A percentile compares a stretch with the other conserved stretches of the same genome.
These are phyloP conservation scores for Coemansia sp. DNA, from an alignment of 192 early-diverging fungal genomes.

Conservation along the genomic window DNA sequence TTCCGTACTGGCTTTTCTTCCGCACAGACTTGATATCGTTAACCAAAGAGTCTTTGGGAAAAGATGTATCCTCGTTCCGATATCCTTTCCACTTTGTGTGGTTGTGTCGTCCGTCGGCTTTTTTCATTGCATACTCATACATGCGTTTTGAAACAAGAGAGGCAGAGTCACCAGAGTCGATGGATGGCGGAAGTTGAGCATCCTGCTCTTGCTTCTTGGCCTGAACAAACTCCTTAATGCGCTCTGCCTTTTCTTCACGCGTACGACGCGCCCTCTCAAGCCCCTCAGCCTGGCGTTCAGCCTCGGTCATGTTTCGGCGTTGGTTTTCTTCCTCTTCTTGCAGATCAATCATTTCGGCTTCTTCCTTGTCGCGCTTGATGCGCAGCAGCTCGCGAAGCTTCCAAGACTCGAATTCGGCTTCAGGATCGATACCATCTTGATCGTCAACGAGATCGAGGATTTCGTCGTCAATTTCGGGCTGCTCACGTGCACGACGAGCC, in stretches of 20 bases:
- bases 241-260: conserved; percentile 58
- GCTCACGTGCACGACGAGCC: conserved; percentile 28
- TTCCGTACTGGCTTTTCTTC: too few species aligned
- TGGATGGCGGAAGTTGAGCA: background rate
- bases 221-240: conserved; percentile 47
- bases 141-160: conserved; percentile 19
- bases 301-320: conserved; percentile 78
- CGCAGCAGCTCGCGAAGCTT: conserved; percentile 83
- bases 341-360: conserved; percentile 63
- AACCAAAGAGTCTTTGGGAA: too few species aligned
- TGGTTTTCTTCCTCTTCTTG: conserved; percentile 81
- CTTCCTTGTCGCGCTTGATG: conserved; percentile 84
- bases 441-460: conserved; percentile 70
- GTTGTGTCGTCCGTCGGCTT: conserved; percentile 1
- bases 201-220: conserved; percentile 69
- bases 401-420: conserved; percentile 89
- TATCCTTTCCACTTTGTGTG: conserved; percentile 32
- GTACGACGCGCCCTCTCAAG: conserved; percentile 58
- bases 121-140: conserved; percentile 17
- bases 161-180: background rate
- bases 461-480: conserved; percentile 45
- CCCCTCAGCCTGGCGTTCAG: conserved; percentile 72
- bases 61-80: conserved; percentile 28
- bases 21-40: too few species aligned
- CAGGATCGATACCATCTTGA: conserved; percentile 84